A percentile compares a stretch with the other conserved stretches of the same genome.
Conservation (phyloP, 306 rosid genomes). For the Comarum palustre region DNA sequence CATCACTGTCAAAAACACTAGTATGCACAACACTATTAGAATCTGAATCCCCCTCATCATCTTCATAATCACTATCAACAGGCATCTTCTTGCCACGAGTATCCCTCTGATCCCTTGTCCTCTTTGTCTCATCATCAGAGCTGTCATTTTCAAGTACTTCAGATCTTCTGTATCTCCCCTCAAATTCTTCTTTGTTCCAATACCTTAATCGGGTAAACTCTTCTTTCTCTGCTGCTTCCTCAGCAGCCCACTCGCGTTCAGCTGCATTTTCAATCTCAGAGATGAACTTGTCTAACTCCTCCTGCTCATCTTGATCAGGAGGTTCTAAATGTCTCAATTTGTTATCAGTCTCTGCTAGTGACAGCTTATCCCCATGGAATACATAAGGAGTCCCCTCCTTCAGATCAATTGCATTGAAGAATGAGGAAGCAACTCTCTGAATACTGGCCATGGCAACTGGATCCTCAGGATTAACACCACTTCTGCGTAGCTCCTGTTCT, state of each 20-base stretch:
- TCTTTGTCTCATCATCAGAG: constrained; percentile 37
- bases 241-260: constrained; percentile 83
- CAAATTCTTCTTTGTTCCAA: constrained; percentile 74
- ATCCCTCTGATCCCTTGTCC: constrained; percentile 45
- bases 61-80: constrained; percentile 43
- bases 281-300: constrained; percentile 81
- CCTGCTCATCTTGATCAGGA: constrained; percentile 68
- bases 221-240: constrained; percentile 88
- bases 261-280: constrained; percentile 97
- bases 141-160: constrained; percentile 48
- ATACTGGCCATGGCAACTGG: constrained; percentile 94
- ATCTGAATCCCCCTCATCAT: constrained; percentile 37
- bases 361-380: constrained; percentile 53
- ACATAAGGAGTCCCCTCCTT: constrained; percentile 87
- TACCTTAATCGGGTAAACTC: constrained; percentile 66
- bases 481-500: constrained; percentile 86
- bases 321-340: constrained; percentile 54
- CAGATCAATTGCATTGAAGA: constrained; percentile 92
- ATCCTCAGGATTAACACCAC: constrained; percentile 95
- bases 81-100: constrained; percentile 37
- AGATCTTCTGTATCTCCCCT: constrained; percentile 67
- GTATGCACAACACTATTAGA: constrained; percentile 35
- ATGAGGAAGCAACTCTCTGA: constrained; percentile 91
- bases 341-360: constrained; percentile 30
- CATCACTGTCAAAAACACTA: constrained; percentile 39